A percentile compares a stretch with the other conserved stretches of the same genome.
Evolutionary conservation across 2,329 filamentous ascomycete genomes (phyloP).

Genomic region (Apiospora sp.): DNA sequence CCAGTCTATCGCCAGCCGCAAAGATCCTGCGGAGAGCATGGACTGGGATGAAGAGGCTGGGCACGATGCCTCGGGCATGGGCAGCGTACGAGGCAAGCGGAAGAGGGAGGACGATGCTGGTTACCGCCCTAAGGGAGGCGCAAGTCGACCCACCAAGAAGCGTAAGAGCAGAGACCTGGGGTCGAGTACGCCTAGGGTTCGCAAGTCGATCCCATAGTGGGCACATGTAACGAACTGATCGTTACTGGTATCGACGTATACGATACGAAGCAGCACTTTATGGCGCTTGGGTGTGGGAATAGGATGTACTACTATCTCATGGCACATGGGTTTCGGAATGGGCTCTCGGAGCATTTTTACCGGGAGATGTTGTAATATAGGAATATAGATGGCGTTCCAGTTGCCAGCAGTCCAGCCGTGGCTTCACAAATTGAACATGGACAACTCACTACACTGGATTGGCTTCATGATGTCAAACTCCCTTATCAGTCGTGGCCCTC

Average conservation of each 20-base stretch:
- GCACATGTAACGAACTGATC: background rate
- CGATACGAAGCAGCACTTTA: background rate
- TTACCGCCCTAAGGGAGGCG: conserved; percentile 66
- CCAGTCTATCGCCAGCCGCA: conserved; percentile 44
- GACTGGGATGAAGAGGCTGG: conserved; percentile 49
- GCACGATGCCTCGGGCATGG: conserved; percentile 43
- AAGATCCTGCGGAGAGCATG: conserved; percentile 44
- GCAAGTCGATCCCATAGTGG: conserved; percentile 31
- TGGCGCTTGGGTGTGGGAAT: background rate
- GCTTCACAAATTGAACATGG: background rate
- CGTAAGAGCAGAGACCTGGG: conserved; percentile 58
- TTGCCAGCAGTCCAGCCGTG: background rate
- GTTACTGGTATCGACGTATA: background rate
- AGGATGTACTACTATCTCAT: conserved; percentile 8
- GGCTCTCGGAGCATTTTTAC: background rate
- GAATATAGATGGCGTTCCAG: background rate
- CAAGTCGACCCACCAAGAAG: conserved; percentile 63
- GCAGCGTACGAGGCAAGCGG: conserved; percentile 59
- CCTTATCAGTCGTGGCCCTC: conserved; percentile 15
- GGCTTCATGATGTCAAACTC: background rate
- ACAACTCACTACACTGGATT: background rate
- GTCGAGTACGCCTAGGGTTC: conserved; percentile 33
- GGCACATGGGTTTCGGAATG: background rate
- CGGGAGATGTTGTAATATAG: conserved; percentile 6
- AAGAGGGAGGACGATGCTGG: conserved; percentile 66